Evolutionary conservation across 176 grass and related monocot species (phyloP).

Genomic region (Coix lacrymajobi): DNA sequence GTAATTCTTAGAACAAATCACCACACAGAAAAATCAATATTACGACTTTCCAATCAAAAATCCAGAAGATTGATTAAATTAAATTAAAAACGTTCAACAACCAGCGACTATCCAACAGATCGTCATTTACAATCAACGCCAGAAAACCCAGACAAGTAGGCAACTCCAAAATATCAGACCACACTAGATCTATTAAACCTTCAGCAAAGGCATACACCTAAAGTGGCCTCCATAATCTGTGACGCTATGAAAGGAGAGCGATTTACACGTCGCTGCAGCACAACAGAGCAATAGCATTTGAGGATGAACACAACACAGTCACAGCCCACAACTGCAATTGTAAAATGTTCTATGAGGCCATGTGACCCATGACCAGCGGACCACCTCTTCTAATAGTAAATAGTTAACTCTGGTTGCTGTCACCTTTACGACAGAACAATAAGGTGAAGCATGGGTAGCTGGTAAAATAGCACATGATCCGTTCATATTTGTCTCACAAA

Average conservation of each 20-base stretch:
- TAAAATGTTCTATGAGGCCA: not conserved
- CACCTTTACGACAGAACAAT: not conserved
- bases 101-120: not conserved
- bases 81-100: not conserved
- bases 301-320: conserved; percentile 21
- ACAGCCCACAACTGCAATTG: conserved; percentile 15
- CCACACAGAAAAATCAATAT: not conserved
- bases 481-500: not conserved
- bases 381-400: not conserved
- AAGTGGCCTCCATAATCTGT: conserved; percentile 4
- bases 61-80: not conserved
- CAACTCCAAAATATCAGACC: not conserved
- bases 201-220: conserved; percentile 1
- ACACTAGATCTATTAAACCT: not conserved
- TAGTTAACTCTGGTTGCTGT: not conserved
- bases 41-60: not conserved
- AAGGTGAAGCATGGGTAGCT: not conserved
- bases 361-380: not conserved
- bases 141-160: not conserved
- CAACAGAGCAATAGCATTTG: not conserved
- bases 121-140: not conserved
- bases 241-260: not conserved
- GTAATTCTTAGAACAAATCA: not conserved
- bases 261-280: not conserved
- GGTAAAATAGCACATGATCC: not conserved